phyloP scores from a whole-genome alignment of 805 yeast species.

The Kregervanrija delftensis region DNA sequence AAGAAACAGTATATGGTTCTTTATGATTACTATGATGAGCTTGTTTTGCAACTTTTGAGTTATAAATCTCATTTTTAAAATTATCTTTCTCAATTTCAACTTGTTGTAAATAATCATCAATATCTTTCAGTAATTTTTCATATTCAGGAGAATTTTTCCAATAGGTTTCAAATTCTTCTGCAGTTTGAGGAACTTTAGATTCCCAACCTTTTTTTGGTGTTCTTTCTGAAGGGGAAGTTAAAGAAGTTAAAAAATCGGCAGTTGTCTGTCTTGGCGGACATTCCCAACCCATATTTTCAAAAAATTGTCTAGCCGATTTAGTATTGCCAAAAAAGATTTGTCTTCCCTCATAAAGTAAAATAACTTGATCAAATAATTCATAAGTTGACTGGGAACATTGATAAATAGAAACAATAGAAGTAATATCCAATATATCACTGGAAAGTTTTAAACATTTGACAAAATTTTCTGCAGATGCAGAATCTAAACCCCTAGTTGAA shows the following conservation, averaged over 20 bases:
- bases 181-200: slow-evolving; percentile 29
- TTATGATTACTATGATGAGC: slow-evolving; percentile 36
- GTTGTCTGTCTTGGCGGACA: slow-evolving; percentile 37
- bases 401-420: slow-evolving; percentile 41
- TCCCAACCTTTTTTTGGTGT: slow-evolving; percentile 26
- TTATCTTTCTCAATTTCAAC: slow-evolving; percentile 18
- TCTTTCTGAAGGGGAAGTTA: slow-evolving; percentile 25
- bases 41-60: slow-evolving; percentile 47
- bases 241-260: slow-evolving; percentile 35
- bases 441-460: slow-evolving; percentile 45
- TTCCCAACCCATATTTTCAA: slow-evolving; percentile 31
- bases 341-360: slow-evolving; percentile 32
- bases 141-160: slow-evolving; percentile 31
- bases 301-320: slow-evolving; percentile 27
- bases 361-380: slow-evolving; percentile 32
- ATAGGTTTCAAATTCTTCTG: slow-evolving; percentile 31
- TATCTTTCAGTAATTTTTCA: slow-evolving; percentile 24
- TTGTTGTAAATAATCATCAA: slow-evolving; percentile 24
- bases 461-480: slow-evolving; percentile 58
- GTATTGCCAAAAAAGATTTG: slow-evolving; percentile 32
- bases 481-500: slow-evolving; percentile 59
- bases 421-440: slow-evolving; percentile 36
- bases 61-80: slow-evolving; percentile 14
- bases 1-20: slow-evolving; percentile 48
- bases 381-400: slow-evolving; percentile 33